Evolutionary conservation across 768 basidiomycete genomes (phyloP).

Genomic region (Termitomyces sp.): DNA sequence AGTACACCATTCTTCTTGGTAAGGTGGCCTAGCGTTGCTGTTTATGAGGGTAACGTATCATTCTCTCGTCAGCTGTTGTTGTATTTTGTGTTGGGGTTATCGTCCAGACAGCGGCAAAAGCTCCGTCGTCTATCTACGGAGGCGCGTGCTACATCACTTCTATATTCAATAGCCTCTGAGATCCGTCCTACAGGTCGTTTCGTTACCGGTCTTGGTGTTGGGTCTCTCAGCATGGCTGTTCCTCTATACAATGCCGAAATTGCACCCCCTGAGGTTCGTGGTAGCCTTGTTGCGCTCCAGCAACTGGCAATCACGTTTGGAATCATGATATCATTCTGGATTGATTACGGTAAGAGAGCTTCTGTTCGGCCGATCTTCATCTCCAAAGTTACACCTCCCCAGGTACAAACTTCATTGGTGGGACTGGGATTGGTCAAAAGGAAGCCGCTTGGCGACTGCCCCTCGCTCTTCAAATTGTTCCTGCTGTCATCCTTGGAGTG

Average conservation of each 20-base stretch:
- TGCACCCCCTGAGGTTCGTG: slow-evolving; percentile 77
- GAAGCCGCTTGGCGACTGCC: slow-evolving; percentile 77
- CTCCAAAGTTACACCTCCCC: slow-evolving; percentile 38
- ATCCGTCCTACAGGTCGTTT: slow-evolving; percentile 46
- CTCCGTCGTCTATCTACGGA: slow-evolving; percentile 61
- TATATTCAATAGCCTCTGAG: slow-evolving; percentile 12
- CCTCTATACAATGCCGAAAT: slow-evolving; percentile 73
- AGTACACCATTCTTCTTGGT: slow-evolving; percentile 66
- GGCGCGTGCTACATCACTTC: slow-evolving; percentile 22
- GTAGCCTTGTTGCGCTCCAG: slow-evolving; percentile 75
- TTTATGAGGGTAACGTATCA: neutral
- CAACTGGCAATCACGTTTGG: slow-evolving; percentile 81
- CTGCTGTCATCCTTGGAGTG: slow-evolving; percentile 62
- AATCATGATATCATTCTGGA: slow-evolving; percentile 63
- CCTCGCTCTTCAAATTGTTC: slow-evolving; percentile 67
- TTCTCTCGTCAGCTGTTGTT: slow-evolving; percentile 40
- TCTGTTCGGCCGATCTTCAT: neutral
- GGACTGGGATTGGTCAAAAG: slow-evolving; percentile 47
- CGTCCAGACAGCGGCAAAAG: slow-evolving; percentile 58
- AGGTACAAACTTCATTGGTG: slow-evolving; percentile 69
- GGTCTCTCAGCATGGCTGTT: slow-evolving; percentile 78
- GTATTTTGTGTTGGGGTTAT: slow-evolving; percentile 71
- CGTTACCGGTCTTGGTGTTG: slow-evolving; percentile 76
- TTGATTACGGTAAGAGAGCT: slow-evolving; percentile 35
- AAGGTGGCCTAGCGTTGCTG: neutral